Percentiles rank a stretch among this genome's conserved stretches.
Conservation (phyloP, 2,329 filamentous ascomycete genomes). For the Aspergillus flavus region DNA sequence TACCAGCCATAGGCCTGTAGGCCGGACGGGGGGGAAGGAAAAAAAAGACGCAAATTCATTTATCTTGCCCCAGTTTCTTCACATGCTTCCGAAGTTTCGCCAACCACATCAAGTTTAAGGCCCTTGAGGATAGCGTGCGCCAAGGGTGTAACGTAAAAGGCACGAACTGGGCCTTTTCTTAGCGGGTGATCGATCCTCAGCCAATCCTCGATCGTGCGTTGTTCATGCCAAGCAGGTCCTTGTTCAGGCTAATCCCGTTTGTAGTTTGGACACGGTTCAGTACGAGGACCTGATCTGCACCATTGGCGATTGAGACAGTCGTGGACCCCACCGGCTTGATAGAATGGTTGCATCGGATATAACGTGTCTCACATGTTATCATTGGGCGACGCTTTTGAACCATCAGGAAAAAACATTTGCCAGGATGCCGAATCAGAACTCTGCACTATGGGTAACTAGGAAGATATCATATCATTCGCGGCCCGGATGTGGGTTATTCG, state of each 20-base stretch:
- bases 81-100: slow-evolving; percentile 9
- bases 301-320: slow-evolving; percentile 7
- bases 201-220: slow-evolving; percentile 1
- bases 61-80: slow-evolving; percentile 9
- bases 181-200: slow-evolving; percentile 6
- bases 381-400: slow-evolving; percentile 6
- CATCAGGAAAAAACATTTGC: slow-evolving; percentile 1
- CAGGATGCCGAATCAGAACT: neutral
- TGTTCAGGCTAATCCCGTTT: neutral
- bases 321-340: slow-evolving; percentile 14
- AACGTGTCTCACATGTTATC: slow-evolving; percentile 22
- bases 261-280: slow-evolving; percentile 3
- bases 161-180: slow-evolving; percentile 2
- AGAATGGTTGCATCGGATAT: slow-evolving; percentile 20
- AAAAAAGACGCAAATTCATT: slow-evolving; percentile 9
- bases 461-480: neutral
- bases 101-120: neutral
- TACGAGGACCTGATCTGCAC: slow-evolving; percentile 7
- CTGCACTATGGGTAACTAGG: neutral
- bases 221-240: slow-evolving; percentile 5
- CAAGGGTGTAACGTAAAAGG: slow-evolving; percentile 4
- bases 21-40: neutral
- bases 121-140: neutral
- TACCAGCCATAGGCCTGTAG: neutral
- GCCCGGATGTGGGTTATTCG: neutral